Evolutionary conservation across 352 stramenopile species (phyloP), one percentile per base, ranked within the genome.

Genomic region (Phytophthora hibernalis): DNA sequence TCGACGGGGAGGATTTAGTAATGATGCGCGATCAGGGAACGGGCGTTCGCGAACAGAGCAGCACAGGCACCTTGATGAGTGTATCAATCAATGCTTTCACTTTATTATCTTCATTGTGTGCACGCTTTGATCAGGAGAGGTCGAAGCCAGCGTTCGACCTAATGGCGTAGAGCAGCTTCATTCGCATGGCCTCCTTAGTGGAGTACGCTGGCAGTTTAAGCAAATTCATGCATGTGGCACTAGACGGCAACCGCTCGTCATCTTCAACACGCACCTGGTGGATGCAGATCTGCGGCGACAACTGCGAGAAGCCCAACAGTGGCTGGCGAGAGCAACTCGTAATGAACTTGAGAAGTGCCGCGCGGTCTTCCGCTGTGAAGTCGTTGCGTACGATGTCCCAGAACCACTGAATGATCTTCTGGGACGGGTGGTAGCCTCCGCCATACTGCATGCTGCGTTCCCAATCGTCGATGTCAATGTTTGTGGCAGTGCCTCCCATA

Each of bases 191-290:
- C 31, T 96, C 93, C 62, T 98, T 95, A 68, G 79, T 97, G 28
- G 92, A 98, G 72, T 99, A 99, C 18, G 94, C 97, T 21, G 97
- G 97, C 26, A 99, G 84, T 77, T 99, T 99, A 26, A 99, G 80
- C 30, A 96, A 82, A 72, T 99, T 99, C 85, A 99, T 99, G 80
- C 97, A 99, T 50, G 97, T 99, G 10, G 89, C 83, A 56, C 86
- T 94, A 16, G 86, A 92, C 15, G 83, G 86, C 44, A 94, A 60
- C 0, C 86, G 80, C 38, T 90, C 80, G 59, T 94, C 82, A 47
- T 92, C 80, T 12, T 79, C 73, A 28, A 87, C 87, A 26, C 83
- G 86, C 20, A 94, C 86, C 67, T 92, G 86, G 53, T 92, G 83
- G 74, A 99, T 96, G 45, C 95, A 98, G 70, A 99, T 98, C 43